phyloP scores from a whole-genome alignment of 495 filamentous ascomycete species.

The Neurospora africana region DNA sequence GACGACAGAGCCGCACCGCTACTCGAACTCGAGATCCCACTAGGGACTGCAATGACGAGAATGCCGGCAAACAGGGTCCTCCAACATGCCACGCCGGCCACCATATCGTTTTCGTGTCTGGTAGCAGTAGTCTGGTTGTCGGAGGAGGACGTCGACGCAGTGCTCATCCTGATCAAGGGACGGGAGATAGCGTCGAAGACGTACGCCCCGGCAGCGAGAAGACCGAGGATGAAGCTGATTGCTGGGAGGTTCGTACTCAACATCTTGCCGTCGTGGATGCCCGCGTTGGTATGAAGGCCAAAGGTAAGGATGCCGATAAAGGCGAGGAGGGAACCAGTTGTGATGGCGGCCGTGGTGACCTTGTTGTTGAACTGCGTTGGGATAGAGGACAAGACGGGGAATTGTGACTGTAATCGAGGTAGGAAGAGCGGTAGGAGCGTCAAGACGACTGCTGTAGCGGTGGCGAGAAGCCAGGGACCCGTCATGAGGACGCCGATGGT shows the following conservation, averaged over 20 bases:
- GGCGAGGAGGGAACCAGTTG: conserved; percentile 23
- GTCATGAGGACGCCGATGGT: conserved; percentile 34
- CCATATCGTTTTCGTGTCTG: conserved; percentile 33
- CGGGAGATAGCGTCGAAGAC: conserved; percentile 23
- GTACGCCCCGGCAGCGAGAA: conserved; percentile 27
- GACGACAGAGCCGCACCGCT: conserved; percentile 13
- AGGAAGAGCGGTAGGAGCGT: conserved; percentile 2
- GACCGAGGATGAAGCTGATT: conserved; percentile 28
- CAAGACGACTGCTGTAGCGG: conserved; percentile 17
- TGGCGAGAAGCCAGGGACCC: conserved; percentile 28
- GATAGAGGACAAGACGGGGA: conserved; percentile 7
- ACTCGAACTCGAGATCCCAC: not conserved
- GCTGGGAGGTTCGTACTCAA: conserved; percentile 25
- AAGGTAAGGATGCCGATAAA: conserved; percentile 31
- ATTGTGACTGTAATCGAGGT: not conserved
- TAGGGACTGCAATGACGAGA: conserved; percentile 31
- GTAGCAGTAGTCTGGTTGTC: conserved; percentile 26
- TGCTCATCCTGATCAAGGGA: conserved; percentile 28
- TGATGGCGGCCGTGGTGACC: conserved; percentile 20
- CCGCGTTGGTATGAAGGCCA: conserved; percentile 27
- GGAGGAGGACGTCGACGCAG: conserved; percentile 27
- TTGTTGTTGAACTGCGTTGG: conserved; percentile 16
- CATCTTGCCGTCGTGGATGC: conserved; percentile 12
- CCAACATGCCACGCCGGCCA: conserved; percentile 22
- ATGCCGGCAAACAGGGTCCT: conserved; percentile 25